Conservation (phyloP, 768 basidiomycete species). For the Serendipita sp. region DNA sequence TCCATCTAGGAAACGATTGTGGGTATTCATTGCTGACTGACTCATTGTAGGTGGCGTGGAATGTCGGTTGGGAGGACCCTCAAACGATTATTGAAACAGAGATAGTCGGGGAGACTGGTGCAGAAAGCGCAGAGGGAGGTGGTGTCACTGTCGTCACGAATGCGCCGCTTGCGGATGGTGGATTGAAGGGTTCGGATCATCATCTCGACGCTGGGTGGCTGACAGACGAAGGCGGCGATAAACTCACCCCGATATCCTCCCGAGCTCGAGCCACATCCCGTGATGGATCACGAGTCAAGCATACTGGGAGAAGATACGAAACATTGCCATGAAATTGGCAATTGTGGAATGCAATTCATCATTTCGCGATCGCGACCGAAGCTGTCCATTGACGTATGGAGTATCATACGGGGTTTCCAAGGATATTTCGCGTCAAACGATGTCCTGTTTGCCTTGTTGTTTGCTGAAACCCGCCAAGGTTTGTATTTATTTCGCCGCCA, state of each 20-base stretch:
- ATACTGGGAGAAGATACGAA: neutral
- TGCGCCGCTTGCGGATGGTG: neutral
- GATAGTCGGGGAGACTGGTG: neutral
- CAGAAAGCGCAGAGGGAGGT: neutral
- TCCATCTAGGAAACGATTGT: neutral
- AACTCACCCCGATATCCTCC: neutral
- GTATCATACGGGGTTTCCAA: no score
- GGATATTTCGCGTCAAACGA: no score
- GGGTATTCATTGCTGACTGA: neutral
- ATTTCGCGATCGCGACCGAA: no score
- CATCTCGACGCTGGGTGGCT: neutral
- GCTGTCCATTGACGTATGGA: no score
- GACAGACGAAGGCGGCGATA: neutral
- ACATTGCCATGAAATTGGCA: neutral
- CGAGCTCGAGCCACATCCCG: neutral
- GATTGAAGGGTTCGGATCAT: neutral
- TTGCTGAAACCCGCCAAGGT: no score
- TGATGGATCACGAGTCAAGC: neutral
- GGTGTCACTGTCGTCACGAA: neutral
- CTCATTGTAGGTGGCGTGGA: constrained; percentile 42
- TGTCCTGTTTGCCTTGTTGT: no score
- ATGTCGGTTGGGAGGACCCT: constrained; percentile 45
- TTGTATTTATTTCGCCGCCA: no score
- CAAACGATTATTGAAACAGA: neutral
- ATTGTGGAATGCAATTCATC: no score